A percentile compares a stretch with the other conserved stretches of the same genome.
Evolutionary conservation across 2,329 filamentous ascomycete species (phyloP).

Genomic region (Ascochyta koolunga): DNA sequence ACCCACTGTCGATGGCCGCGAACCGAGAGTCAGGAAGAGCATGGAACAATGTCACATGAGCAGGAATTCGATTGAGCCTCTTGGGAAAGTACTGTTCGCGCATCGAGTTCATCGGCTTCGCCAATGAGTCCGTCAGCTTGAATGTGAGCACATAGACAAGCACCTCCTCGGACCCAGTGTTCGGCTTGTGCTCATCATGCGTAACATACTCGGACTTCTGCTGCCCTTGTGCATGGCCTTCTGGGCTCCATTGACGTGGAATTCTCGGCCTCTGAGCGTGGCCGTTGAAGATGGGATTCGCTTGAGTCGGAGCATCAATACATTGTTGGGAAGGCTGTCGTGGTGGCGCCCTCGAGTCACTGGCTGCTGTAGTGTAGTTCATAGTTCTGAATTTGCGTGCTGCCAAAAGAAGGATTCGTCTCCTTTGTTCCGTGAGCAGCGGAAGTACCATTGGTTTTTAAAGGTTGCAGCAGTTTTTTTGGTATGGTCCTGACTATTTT

Average conservation of each 20-base stretch:
- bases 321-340: background rate
- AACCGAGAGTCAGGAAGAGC: conserved; percentile 52
- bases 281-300: conserved; percentile 1
- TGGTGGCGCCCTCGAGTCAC: conserved; percentile 9
- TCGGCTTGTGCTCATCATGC: conserved; percentile 35
- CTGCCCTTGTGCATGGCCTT: conserved; percentile 16
- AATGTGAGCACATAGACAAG: conserved; percentile 53
- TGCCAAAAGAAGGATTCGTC: background rate
- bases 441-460: conserved; percentile 7
- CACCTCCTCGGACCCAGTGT: conserved; percentile 40
- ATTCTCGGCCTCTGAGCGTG: background rate
- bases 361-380: conserved; percentile 30
- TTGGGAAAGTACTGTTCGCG: conserved; percentile 51
- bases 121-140: conserved; percentile 46
- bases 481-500: conserved; percentile 4
- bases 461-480: background rate
- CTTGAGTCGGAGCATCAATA: background rate
- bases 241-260: conserved; percentile 9
- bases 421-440: background rate
- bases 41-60: conserved; percentile 55
- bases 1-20: conserved; percentile 39
- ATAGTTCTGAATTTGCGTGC: conserved; percentile 16
- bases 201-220: conserved; percentile 4
- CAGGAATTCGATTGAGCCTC: conserved; percentile 51
- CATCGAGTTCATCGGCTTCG: conserved; percentile 48